These are phyloP conservation scores for Microstegium vimineum DNA, from an alignment of 176 grass and related monocot species.

Conservation along the genomic window DNA sequence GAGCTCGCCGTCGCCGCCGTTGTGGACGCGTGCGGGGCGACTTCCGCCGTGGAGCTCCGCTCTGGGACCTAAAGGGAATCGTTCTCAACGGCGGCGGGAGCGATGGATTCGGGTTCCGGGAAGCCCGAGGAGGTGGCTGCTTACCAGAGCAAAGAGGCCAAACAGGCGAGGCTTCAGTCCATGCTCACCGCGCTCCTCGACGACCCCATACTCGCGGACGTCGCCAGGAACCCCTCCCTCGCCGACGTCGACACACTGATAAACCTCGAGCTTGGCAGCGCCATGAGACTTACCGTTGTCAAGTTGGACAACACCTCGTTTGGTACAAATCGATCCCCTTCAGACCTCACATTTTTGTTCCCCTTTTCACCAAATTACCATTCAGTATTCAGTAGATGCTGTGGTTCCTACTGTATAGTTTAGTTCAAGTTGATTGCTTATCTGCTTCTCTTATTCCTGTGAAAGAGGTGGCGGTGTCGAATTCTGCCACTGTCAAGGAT, in stretches of 20 bases:
- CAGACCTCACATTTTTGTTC: slow-evolving; percentile 1
- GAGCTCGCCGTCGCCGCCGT: neutral
- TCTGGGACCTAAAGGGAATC: neutral
- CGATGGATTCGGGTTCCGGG: slow-evolving; percentile 18
- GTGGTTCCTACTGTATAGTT: neutral
- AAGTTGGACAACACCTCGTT: slow-evolving; percentile 76
- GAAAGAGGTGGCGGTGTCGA: slow-evolving; percentile 58
- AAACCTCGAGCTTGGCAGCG: slow-evolving; percentile 84
- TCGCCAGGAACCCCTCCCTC: slow-evolving; percentile 58
- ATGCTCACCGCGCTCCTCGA: slow-evolving; percentile 76
- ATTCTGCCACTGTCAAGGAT: slow-evolving; percentile 75
- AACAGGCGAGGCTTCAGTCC: slow-evolving; percentile 66
- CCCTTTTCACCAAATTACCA: neutral
- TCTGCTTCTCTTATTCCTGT: neutral
- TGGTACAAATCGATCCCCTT: slow-evolving; percentile 29
- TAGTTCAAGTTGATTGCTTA: neutral
- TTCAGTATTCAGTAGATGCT: neutral
- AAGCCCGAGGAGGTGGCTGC: slow-evolving; percentile 45
- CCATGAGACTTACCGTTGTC: slow-evolving; percentile 57
- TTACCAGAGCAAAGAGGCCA: slow-evolving; percentile 63
- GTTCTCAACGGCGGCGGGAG: neutral
- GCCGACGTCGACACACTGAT: slow-evolving; percentile 76
- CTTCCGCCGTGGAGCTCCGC: neutral
- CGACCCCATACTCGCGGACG: slow-evolving; percentile 69
- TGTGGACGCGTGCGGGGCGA: neutral